These are phyloP conservation scores for Blastobotrys aristatus DNA, from an alignment of 1,139 yeast genomes.

Conservation along the genomic window DNA sequence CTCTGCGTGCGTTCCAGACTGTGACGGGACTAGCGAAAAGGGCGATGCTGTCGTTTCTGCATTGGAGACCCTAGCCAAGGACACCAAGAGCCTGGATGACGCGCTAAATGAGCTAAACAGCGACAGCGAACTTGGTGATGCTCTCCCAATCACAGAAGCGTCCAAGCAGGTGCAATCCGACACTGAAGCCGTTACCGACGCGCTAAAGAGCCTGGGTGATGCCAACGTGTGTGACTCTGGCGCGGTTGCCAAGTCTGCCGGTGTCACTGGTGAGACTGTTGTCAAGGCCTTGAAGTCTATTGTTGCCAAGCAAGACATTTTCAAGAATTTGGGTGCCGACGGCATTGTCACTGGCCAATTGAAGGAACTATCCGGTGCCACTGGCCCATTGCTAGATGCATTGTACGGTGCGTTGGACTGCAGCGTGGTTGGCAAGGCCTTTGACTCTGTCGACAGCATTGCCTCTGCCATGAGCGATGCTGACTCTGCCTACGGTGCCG, in stretches of 20 bases:
- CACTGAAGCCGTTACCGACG: conserved; percentile 7
- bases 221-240: conserved; percentile 6
- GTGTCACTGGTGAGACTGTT: background rate
- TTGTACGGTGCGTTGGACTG: conserved; percentile 5
- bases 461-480: conserved; percentile 6
- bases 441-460: conserved; percentile 7
- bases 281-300: conserved; percentile 3
- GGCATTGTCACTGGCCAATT: conserved; percentile 1
- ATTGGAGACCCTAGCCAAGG: background rate
- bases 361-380: conserved; percentile 5
- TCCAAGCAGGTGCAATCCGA: conserved; percentile 4
- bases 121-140: conserved; percentile 4
- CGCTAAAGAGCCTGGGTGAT: background rate
- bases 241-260: background rate
- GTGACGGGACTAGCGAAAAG: background rate
- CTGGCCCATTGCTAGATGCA: conserved; percentile 3
- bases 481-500: conserved; percentile 5
- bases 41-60: conserved; percentile 2
- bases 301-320: conserved; percentile 1
- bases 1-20: conserved; percentile 6
- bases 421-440: conserved; percentile 7
- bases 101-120: conserved; percentile 3
- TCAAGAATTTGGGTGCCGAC: conserved; percentile 3
- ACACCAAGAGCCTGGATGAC: conserved; percentile 4
- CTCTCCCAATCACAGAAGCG: conserved; percentile 9